These are phyloP conservation scores for Yarrowia sp. DNA, from an alignment of 805 yeast species.

Conservation along the genomic window DNA sequence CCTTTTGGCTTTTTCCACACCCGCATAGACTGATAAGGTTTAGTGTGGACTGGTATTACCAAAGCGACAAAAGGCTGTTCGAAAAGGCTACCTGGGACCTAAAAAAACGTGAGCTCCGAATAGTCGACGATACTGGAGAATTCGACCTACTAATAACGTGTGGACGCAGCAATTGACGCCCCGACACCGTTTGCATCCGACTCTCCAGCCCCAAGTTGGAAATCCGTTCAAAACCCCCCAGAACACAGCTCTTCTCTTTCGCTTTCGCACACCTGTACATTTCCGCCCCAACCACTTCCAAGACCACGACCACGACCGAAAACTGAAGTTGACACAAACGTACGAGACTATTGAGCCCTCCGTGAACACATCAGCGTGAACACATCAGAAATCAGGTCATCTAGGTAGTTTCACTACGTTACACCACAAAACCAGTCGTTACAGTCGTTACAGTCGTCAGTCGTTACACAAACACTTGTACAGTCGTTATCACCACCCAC, in stretches of 20 bases:
- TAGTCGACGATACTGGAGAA: neutral
- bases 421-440: neutral
- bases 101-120: slow-evolving; percentile 5
- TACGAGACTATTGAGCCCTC: no score
- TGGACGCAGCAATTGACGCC: neutral
- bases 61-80: slow-evolving; percentile 3
- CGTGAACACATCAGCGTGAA: no score
- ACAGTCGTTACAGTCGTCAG: no score
- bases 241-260: no score
- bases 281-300: neutral
- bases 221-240: no score
- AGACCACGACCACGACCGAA: neutral
- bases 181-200: neutral
- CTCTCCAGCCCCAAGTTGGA: no score
- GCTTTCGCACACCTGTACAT: slow-evolving; percentile 1
- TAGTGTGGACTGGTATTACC: slow-evolving; percentile 7
- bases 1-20: neutral
- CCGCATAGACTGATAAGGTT: slow-evolving; percentile 15
- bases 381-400: no score
- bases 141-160: neutral
- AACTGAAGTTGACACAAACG: no score
- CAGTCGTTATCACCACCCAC: neutral
- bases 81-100: slow-evolving; percentile 6
- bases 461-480: no score
- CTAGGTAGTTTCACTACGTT: neutral